A percentile compares a stretch with the other conserved stretches of the same genome.
Evolutionary conservation across 805 yeast genomes (phyloP).

Genomic region (Zygotorulaspora chibaensis): DNA sequence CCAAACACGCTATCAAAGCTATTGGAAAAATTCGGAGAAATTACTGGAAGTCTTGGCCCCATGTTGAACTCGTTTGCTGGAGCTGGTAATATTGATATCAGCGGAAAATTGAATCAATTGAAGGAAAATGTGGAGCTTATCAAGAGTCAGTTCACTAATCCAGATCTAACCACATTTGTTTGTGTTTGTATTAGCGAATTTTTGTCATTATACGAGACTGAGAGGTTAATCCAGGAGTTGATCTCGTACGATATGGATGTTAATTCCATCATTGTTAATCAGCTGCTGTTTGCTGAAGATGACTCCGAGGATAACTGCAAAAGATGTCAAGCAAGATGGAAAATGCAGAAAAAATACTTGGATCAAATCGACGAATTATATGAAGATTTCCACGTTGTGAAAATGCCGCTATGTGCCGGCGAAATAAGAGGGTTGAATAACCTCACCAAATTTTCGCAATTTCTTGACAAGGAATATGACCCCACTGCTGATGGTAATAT

Average conservation of each 20-base stretch:
- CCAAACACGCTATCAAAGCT: slow-evolving; percentile 90
- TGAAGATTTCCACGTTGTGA: slow-evolving; percentile 94
- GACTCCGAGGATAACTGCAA: slow-evolving; percentile 71
- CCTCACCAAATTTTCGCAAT: slow-evolving; percentile 76
- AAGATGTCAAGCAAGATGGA: slow-evolving; percentile 88
- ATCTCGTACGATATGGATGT: slow-evolving; percentile 95
- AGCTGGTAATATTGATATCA: slow-evolving; percentile 60
- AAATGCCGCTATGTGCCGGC: slow-evolving; percentile 90
- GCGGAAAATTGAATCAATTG: slow-evolving; percentile 56
- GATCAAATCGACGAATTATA: slow-evolving; percentile 94
- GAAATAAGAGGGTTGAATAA: slow-evolving; percentile 93
- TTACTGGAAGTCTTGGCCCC: slow-evolving; percentile 86
- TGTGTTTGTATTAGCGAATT: slow-evolving; percentile 98
- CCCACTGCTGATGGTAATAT: slow-evolving; percentile 50
- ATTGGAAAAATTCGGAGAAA: slow-evolving; percentile 78
- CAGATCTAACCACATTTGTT: slow-evolving; percentile 90
- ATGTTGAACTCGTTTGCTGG: slow-evolving; percentile 76
- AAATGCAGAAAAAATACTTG: slow-evolving; percentile 91
- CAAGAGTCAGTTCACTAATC: slow-evolving; percentile 90
- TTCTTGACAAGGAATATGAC: slow-evolving; percentile 71
- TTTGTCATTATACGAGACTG: slow-evolving; percentile 92
- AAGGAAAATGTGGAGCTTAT: slow-evolving; percentile 81
- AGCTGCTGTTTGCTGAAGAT: slow-evolving; percentile 74
- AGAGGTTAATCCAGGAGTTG: slow-evolving; percentile 94
- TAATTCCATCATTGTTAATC: slow-evolving; percentile 93